Conservation (phyloP, 352 stramenopile genomes). For the Phytophthora macrochlamydospora region DNA sequence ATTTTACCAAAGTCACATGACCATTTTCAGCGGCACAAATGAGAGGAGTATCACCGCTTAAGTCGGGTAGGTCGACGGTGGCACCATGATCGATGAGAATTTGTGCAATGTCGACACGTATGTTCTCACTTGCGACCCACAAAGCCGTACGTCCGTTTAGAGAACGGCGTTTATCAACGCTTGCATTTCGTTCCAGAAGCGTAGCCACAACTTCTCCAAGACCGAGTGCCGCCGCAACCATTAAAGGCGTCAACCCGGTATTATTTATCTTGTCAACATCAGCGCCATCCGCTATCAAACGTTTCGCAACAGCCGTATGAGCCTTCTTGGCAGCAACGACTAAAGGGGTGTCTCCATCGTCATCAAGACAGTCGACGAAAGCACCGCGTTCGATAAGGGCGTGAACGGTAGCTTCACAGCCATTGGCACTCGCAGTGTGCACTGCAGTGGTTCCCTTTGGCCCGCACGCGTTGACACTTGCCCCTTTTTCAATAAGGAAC, state of each 20-base stretch:
- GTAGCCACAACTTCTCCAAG: too few relatives aligned
- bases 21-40: not conserved
- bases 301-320: too few relatives aligned
- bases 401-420: not conserved
- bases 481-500: conserved; percentile 3
- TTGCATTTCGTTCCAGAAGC: too few relatives aligned
- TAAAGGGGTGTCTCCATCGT: too few relatives aligned
- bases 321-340: too few relatives aligned
- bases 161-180: too few relatives aligned
- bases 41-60: not conserved
- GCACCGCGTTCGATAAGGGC: too few relatives aligned
- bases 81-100: not conserved
- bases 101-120: not conserved
- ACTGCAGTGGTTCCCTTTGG: conserved; percentile 1
- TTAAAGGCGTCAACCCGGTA: too few relatives aligned
- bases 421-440: not conserved
- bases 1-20: not conserved
- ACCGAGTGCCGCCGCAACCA: too few relatives aligned
- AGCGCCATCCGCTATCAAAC: too few relatives aligned
- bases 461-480: not conserved
- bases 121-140: not conserved
- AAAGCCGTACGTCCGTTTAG: not conserved
- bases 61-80: not conserved
- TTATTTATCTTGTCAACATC: too few relatives aligned
- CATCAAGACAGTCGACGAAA: too few relatives aligned